phyloP scores from a whole-genome alignment of 2,329 filamentous ascomycete species.

The Juglanconis sp. region DNA sequence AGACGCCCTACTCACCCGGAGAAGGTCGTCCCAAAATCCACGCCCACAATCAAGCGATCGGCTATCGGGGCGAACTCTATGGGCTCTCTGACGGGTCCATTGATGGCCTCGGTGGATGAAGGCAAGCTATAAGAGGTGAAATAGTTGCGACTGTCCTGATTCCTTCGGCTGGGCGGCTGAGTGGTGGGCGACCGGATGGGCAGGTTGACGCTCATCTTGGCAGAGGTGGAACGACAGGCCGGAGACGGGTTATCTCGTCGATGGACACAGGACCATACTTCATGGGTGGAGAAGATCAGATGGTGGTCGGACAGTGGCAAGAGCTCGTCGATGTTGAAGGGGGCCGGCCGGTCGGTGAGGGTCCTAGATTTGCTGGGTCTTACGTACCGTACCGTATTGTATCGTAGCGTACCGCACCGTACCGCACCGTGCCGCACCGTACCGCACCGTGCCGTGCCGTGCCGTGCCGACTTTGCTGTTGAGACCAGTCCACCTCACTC shows the following conservation, averaged over 20 bases:
- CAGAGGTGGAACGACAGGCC: constrained; percentile 21
- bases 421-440: no score
- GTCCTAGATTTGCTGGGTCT: neutral
- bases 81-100: constrained; percentile 57
- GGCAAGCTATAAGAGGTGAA: constrained; percentile 54
- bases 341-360: neutral
- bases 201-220: constrained; percentile 42
- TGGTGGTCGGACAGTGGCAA: neutral
- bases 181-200: constrained; percentile 44
- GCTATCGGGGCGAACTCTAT: constrained; percentile 48
- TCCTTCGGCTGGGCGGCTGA: constrained; percentile 38
- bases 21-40: constrained; percentile 84
- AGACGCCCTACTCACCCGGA: constrained; percentile 57
- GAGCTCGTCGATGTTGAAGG: neutral
- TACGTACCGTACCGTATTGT: no score
- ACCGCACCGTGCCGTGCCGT: no score
- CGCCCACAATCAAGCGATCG: constrained; percentile 71
- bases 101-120: constrained; percentile 60
- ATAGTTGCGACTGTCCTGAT: constrained; percentile 54
- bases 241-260: constrained; percentile 5
- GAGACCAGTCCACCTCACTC: no score
- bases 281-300: neutral
- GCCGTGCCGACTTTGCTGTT: no score
- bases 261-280: constrained; percentile 6
- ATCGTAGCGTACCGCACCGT: no score